A percentile compares a stretch with the other conserved stretches of the same genome.
Evolutionary conservation across 176 grass and related monocot species (phyloP).

Genomic region (Oropetium thomaeum): DNA sequence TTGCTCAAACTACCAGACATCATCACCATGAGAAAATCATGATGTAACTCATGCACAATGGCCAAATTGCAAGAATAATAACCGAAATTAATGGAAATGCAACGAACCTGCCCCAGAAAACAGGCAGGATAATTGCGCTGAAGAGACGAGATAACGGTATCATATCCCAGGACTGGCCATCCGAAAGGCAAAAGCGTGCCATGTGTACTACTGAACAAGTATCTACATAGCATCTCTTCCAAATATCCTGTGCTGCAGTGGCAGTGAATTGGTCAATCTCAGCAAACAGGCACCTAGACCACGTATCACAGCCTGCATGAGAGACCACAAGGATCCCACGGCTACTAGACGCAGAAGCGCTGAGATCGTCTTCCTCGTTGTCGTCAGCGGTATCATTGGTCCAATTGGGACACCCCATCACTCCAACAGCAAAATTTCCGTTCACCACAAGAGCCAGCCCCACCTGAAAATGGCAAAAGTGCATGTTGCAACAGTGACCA

Average conservation of each 20-base stretch:
- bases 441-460: conserved; percentile 83
- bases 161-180: conserved; percentile 87
- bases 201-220: conserved; percentile 49
- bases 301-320: conserved; percentile 75
- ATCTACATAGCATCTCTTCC: conserved; percentile 87
- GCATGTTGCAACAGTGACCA: conserved; percentile 9
- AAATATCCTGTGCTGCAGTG: conserved; percentile 29
- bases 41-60: not conserved
- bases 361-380: conserved; percentile 14
- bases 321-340: conserved; percentile 77
- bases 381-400: conserved; percentile 20
- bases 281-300: conserved; percentile 54
- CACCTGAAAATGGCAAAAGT: conserved; percentile 54
- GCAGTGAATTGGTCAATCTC: conserved; percentile 23
- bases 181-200: conserved; percentile 80
- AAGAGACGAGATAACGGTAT: conserved; percentile 72
- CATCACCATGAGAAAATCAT: conserved; percentile 21
- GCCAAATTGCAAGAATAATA: conserved; percentile 3
- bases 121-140: conserved; percentile 49
- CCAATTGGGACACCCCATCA: conserved; percentile 96
- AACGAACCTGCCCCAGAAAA: conserved; percentile 83
- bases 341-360: conserved; percentile 4
- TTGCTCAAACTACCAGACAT: conserved; percentile 73
- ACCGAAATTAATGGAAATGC: conserved; percentile 15
- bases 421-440: conserved; percentile 66